Conservation (phyloP, 768 basidiomycete species). For the Lactarius tabidus region DNA sequence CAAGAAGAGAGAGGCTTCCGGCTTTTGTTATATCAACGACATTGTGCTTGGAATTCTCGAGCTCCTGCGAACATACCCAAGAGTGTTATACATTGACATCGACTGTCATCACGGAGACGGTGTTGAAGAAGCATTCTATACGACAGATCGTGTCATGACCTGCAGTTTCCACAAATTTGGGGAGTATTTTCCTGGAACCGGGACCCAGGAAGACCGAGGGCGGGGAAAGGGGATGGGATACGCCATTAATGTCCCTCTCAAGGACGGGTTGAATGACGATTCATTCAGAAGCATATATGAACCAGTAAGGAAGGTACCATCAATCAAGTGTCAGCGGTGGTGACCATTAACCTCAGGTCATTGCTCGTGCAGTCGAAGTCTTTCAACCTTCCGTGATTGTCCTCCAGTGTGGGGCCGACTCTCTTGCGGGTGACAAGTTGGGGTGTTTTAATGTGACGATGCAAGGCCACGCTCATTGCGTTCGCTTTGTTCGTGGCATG, state of each 20-base stretch:
- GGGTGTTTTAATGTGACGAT: slow-evolving; percentile 96
- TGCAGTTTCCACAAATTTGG: slow-evolving; percentile 97
- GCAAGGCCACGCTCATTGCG: slow-evolving; percentile 91
- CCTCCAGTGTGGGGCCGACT: slow-evolving; percentile 95
- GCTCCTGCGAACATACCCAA: slow-evolving; percentile 75
- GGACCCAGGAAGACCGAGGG: slow-evolving; percentile 81
- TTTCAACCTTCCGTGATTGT: slow-evolving; percentile 85
- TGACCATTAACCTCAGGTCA: slow-evolving; percentile 47
- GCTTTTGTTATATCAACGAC: slow-evolving; percentile 99
- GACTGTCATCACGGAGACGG: slow-evolving; percentile 99
- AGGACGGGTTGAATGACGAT: slow-evolving; percentile 93
- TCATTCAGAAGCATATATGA: slow-evolving; percentile 85
- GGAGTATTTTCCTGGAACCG: slow-evolving; percentile 90
- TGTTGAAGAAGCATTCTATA: slow-evolving; percentile 98
- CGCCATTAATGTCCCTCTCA: slow-evolving; percentile 87
- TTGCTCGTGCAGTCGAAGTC: slow-evolving; percentile 81
- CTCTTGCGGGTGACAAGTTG: slow-evolving; percentile 89
- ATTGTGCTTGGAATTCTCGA: slow-evolving; percentile 95
- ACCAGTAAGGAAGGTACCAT: slow-evolving; percentile 52
- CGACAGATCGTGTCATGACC: slow-evolving; percentile 96
- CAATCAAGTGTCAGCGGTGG: background rate
- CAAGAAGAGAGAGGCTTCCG: slow-evolving; percentile 97
- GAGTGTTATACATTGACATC: slow-evolving; percentile 96
- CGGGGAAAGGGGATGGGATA: slow-evolving; percentile 83
- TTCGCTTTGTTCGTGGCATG: slow-evolving; percentile 77